Conservation (phyloP, 768 basidiomycete genomes). For the Pluteus cervinus region DNA sequence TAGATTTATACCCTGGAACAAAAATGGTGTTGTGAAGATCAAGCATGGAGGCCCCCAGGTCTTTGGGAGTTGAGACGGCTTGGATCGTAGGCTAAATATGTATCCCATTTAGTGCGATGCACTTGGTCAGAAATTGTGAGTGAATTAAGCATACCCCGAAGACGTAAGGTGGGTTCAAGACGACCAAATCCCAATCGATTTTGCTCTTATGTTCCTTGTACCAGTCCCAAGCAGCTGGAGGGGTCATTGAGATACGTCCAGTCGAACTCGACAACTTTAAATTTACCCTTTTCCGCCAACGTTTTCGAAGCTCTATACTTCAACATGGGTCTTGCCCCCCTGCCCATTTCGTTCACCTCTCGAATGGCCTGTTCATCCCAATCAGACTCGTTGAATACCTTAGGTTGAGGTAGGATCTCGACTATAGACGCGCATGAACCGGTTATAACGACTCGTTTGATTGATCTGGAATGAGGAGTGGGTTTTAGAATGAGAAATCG, state of each 20-base stretch:
- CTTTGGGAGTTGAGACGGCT: conserved; percentile 23
- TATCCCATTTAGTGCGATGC: conserved; percentile 3
- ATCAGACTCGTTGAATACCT: conserved; percentile 40
- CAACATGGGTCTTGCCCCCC: conserved; percentile 26
- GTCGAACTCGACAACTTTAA: neutral
- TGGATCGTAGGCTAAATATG: conserved; percentile 38
- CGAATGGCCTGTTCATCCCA: conserved; percentile 53
- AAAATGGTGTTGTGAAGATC: conserved; percentile 1
- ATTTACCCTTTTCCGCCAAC: conserved; percentile 52
- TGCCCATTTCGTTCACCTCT: conserved; percentile 42
- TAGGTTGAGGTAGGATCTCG: conserved; percentile 14
- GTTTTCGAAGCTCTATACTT: conserved; percentile 62
- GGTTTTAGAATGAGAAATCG: neutral
- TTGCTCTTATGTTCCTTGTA: conserved; percentile 34
- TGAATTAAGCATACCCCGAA: conserved; percentile 10
- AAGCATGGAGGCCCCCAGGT: too few species aligned
- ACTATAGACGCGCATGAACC: conserved; percentile 52
- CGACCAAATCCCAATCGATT: conserved; percentile 45
- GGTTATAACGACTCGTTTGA: conserved; percentile 68
- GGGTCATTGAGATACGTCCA: neutral
- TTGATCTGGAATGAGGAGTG: conserved; percentile 19
- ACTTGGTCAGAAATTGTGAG: neutral
- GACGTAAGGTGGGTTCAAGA: conserved; percentile 51
- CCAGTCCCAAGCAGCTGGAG: conserved; percentile 36
- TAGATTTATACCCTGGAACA: neutral